Evolutionary conservation across 495 filamentous ascomycete species (phyloP).

Genomic region (Aspergillus avenaceus): DNA sequence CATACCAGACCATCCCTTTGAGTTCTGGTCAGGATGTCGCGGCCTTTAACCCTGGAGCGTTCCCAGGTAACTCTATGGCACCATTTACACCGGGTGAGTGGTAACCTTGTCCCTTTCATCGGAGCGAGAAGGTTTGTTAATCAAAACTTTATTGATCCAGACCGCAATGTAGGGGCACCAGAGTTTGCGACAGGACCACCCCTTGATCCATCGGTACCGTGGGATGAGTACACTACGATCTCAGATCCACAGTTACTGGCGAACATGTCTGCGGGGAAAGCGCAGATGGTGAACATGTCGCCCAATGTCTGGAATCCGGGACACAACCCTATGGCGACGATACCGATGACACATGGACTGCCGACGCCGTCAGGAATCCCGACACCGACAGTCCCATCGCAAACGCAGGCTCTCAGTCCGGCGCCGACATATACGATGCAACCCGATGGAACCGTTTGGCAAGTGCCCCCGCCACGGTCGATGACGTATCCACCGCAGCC

Average conservation of each 20-base stretch:
- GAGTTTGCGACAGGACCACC: slow-evolving; percentile 28
- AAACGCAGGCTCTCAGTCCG: slow-evolving; percentile 28
- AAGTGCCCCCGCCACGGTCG: slow-evolving; percentile 31
- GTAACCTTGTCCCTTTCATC: background rate
- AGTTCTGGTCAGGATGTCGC: slow-evolving; percentile 35
- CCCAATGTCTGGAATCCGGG: slow-evolving; percentile 29
- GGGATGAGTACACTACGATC: slow-evolving; percentile 42
- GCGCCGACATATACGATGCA: slow-evolving; percentile 32
- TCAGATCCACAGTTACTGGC: slow-evolving; percentile 37
- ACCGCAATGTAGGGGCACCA: slow-evolving; percentile 23
- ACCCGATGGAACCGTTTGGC: slow-evolving; percentile 39
- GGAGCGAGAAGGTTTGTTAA: background rate
- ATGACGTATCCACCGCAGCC: slow-evolving; percentile 38
- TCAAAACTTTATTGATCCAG: slow-evolving; percentile 10
- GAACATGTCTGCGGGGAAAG: slow-evolving; percentile 30
- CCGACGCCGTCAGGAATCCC: slow-evolving; percentile 29
- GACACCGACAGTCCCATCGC: slow-evolving; percentile 32
- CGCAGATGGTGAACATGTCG: slow-evolving; percentile 35
- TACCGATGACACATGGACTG: slow-evolving; percentile 27
- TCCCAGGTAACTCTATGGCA: slow-evolving; percentile 30
- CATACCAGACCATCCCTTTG: slow-evolving; percentile 38
- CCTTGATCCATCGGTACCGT: slow-evolving; percentile 34
- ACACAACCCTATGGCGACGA: slow-evolving; percentile 18
- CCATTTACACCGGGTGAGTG: slow-evolving; percentile 35
- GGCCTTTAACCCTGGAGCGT: slow-evolving; percentile 27